Evolutionary conservation across 768 basidiomycete species (phyloP).

Genomic region (Boletellus ananas): DNA sequence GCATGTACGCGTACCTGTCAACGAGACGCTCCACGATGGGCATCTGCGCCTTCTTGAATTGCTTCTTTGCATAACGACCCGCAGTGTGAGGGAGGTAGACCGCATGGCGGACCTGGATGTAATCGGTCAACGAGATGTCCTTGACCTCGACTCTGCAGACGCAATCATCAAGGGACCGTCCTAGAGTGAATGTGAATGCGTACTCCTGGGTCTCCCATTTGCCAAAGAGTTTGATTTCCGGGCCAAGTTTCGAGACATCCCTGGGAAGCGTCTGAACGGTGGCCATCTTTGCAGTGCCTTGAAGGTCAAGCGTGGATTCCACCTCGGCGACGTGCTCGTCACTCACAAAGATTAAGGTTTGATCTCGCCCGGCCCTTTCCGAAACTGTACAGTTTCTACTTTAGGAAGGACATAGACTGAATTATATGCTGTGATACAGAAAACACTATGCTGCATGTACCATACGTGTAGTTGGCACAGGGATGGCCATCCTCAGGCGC

Average conservation of each 20-base stretch:
- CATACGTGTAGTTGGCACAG: neutral
- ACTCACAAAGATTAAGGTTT: constrained; percentile 26
- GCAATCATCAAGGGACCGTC: constrained; percentile 8
- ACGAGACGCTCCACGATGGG: constrained; percentile 99
- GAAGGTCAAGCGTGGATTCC: constrained; percentile 13
- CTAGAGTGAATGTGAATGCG: constrained; percentile 28
- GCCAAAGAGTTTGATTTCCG: constrained; percentile 94
- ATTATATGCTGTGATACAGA: constrained; percentile 8
- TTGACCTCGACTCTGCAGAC: constrained; percentile 87
- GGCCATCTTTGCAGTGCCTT: constrained; percentile 52
- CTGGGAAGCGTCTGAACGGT: constrained; percentile 69
- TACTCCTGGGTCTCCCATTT: constrained; percentile 99
- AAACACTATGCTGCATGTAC: constrained; percentile 16
- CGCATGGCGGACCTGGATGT: constrained; percentile 98
- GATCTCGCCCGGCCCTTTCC: constrained; percentile 17
- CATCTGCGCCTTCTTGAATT: constrained; percentile 99
- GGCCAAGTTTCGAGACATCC: constrained; percentile 76
- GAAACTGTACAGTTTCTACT: constrained; percentile 29
- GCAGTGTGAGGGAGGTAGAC: constrained; percentile 99
- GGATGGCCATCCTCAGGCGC: neutral
- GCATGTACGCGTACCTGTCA: constrained; percentile 63
- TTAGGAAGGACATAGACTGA: neutral
- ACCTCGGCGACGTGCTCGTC: constrained; percentile 23
- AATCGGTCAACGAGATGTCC: constrained; percentile 98
- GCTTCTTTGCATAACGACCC: constrained; percentile 98